Evolutionary conservation across 306 rosid genomes (phyloP).

Genomic region (Alnus rubra): DNA sequence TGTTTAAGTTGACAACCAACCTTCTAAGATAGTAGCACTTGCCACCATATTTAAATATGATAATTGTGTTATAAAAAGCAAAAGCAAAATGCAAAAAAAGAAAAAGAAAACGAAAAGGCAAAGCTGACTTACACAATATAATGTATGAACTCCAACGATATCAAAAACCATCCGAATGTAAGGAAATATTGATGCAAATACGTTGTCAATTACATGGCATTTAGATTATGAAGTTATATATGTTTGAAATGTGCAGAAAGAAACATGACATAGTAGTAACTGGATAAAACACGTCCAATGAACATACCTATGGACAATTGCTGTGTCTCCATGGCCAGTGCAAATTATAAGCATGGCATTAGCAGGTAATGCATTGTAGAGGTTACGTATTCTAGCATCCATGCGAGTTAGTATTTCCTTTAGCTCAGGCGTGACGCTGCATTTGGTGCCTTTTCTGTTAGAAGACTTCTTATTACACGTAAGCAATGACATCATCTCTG

Average conservation of each 20-base stretch:
- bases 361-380: constrained; percentile 58
- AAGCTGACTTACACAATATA: neutral
- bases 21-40: neutral
- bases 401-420: constrained; percentile 69
- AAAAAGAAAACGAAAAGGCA: too few relatives aligned
- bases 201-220: neutral
- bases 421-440: constrained; percentile 50
- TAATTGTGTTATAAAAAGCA: too few relatives aligned
- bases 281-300: constrained; percentile 10
- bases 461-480: constrained; percentile 59
- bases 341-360: constrained; percentile 88
- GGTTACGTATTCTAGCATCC: constrained; percentile 63
- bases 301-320: constrained; percentile 76
- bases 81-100: too few relatives aligned
- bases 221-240: neutral
- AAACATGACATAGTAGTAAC: neutral
- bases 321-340: constrained; percentile 96
- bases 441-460: constrained; percentile 49
- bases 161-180: neutral
- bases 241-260: neutral
- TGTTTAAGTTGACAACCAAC: neutral
- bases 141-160: neutral
- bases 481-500: constrained; percentile 77
- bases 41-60: neutral
- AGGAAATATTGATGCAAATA: neutral